Evolutionary conservation across 2,329 filamentous ascomycete species (phyloP).

Genomic region (Lachnellula arida): DNA sequence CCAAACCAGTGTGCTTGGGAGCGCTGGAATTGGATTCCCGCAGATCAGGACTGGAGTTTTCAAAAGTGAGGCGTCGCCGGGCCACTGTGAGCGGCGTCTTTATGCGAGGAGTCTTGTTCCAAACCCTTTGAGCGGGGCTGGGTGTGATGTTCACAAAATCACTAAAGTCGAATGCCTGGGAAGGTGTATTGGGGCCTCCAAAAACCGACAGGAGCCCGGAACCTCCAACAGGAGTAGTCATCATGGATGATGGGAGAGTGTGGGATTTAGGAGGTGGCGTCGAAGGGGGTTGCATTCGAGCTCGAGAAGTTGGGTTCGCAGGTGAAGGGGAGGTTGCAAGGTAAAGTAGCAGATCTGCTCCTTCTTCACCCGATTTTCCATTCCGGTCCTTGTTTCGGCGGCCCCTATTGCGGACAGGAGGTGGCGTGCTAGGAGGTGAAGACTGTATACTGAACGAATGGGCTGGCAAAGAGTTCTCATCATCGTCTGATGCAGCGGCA

Average conservation of each 20-base stretch:
- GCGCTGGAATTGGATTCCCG: slow-evolving; percentile 18
- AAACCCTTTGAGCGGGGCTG: slow-evolving; percentile 84
- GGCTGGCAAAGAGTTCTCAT: slow-evolving; percentile 73
- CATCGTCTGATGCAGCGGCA: slow-evolving; percentile 66
- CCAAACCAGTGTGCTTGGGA: slow-evolving; percentile 47
- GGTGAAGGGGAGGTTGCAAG: slow-evolving; percentile 89
- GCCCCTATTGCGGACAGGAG: slow-evolving; percentile 53
- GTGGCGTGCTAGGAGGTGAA: slow-evolving; percentile 85
- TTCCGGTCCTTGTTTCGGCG: slow-evolving; percentile 46
- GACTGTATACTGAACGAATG: slow-evolving; percentile 71
- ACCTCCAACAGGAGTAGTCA: slow-evolving; percentile 74
- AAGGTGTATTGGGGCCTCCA: slow-evolving; percentile 69
- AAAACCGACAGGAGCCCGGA: slow-evolving; percentile 62
- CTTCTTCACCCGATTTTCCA: slow-evolving; percentile 68
- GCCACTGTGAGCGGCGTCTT: slow-evolving; percentile 28
- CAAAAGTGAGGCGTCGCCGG: slow-evolving; percentile 28
- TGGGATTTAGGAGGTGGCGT: slow-evolving; percentile 71
- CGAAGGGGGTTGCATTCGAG: slow-evolving; percentile 63
- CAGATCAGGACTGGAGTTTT: slow-evolving; percentile 20
- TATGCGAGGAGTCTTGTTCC: slow-evolving; percentile 40
- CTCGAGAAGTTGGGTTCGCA: slow-evolving; percentile 53
- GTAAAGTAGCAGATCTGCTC: slow-evolving; percentile 75
- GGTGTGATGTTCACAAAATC: slow-evolving; percentile 98
- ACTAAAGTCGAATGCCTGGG: slow-evolving; percentile 82
- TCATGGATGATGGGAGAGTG: slow-evolving; percentile 76